Conservation (phyloP, 805 yeast species). For the Jamesozyma rosinii region DNA sequence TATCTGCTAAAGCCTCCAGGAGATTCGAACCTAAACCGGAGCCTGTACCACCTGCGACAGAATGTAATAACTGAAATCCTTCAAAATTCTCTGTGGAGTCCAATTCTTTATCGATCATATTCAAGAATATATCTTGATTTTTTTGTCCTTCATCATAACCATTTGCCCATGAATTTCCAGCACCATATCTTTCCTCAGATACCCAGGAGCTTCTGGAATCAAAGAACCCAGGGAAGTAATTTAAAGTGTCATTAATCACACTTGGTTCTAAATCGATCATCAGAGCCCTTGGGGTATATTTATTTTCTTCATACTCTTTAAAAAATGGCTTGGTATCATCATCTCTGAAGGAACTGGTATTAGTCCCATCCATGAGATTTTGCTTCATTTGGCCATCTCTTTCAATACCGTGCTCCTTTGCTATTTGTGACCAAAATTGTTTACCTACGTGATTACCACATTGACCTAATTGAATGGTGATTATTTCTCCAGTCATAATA, state of each 20-base stretch:
- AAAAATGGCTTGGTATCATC: constrained; percentile 84
- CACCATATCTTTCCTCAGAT: constrained; percentile 79
- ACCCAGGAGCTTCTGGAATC: constrained; percentile 76
- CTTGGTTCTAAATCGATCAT: constrained; percentile 86
- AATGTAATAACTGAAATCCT: constrained; percentile 84
- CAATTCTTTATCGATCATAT: constrained; percentile 78
- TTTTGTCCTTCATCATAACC: constrained; percentile 72
- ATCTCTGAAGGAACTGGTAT: constrained; percentile 29
- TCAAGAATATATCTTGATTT: constrained; percentile 64
- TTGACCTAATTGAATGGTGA: constrained; percentile 68
- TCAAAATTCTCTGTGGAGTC: constrained; percentile 85
- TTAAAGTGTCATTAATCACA: constrained; percentile 58
- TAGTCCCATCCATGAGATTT: constrained; percentile 4
- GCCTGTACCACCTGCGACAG: constrained; percentile 98
- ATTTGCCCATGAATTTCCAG: constrained; percentile 92
- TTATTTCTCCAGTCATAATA: constrained; percentile 50
- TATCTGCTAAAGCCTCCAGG: constrained; percentile 68
- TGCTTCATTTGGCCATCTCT: constrained; percentile 28
- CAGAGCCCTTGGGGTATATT: constrained; percentile 82
- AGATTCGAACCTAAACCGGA: constrained; percentile 86
- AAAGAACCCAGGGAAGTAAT: constrained; percentile 51
- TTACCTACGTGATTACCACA: constrained; percentile 96
- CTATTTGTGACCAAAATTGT: constrained; percentile 84
- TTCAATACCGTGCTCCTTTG: constrained; percentile 74
- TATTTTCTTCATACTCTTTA: constrained; percentile 59